Evolutionary conservation across 768 basidiomycete species (phyloP), one percentile per base, ranked within the genome.

Genomic region (Boletus rubroflammeus): DNA sequence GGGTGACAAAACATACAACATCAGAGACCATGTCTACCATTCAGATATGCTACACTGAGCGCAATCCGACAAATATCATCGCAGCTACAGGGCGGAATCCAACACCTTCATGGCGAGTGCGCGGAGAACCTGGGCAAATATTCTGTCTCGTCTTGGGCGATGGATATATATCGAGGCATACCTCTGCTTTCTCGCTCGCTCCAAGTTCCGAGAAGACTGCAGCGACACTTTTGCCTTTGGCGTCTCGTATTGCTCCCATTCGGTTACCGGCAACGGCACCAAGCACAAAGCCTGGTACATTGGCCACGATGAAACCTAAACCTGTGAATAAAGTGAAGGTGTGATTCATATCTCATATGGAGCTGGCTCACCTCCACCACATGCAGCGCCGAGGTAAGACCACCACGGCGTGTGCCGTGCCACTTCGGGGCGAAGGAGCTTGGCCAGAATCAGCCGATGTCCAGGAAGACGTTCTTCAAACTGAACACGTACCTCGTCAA

Each of bases 211-310:
- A 73, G 68, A 98, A 98, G 17, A 97, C 94, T 9, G 87, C 80
- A 3, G 90, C 93, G 23, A 98, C 93, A 57, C 88, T 88, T 78
- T 91, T 93, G 10, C 94, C 90, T 75, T 98, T 98, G 4, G 94
- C 94, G 65, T 98, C 94, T 53, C 94, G 78, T 44, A 98, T 78
- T 3, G 93, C 92, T 40, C 94, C 94, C 28, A 97, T 73, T n/a
- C 91, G 77, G 66, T 94, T 96, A 0, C 94, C 94, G 0, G 92
- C 90, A 60, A 86, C 81, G 3, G 87, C 90, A 47, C 94, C 94
- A 19, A 94, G 78, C 74, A 94, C 80, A 14, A 92, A 75, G 7
- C 93, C 93, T 9, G 93, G 93, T 1, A 94, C 64, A 63, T 95
- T 97, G 25, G 85, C 93, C 26, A 84, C 81, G 62, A 72, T 75